Base-by-base conservation (phyloP, 1,284 basidiomycete genomes). In the Leccinum pachyderme region DNA sequence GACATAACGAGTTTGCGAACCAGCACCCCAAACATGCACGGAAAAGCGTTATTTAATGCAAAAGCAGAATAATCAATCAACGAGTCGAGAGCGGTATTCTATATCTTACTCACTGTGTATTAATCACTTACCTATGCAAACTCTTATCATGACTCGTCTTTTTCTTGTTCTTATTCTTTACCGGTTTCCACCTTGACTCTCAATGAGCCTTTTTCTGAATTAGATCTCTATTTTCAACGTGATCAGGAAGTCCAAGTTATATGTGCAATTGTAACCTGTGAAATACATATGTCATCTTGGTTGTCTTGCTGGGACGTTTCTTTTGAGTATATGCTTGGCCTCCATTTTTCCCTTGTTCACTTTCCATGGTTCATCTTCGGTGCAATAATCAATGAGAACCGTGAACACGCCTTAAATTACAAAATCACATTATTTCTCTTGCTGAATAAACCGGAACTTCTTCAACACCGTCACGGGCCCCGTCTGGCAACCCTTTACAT, bases 71-170 rank as follows among this genome's bases (percentile, higher is more conserved):
- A 41, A 41, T 22, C 62, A 65, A 63, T 63, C 50, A 6, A 32
- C 18, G 39, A 22, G 22, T 22, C 18, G 18, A 47, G 37, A 55
- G 49, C 46, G 62, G 52, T 66, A 66, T 60, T 64, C 28, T 41
- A 39, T 68, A 64, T 56, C 54, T 49, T 68, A 68, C 48, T 49
- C 51, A 49, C 47, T 24, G 45, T 64, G 63, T 64, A 64, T 62
- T 68, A 68, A 62, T 64, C 37, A 27, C 35, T 57, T 60, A 55
- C 57, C 54, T 48, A 64, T 64, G 66, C 61, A 58, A 62, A 51
- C 51, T 47, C 47, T 25, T 25, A 9, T 25, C 13, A 24, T 15
- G 39, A 48, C 24, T 39, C 27, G 37, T 39, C 18, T 39, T 0
- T 39, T 27, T 24, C 28, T 41, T 43, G 25, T 59, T 43, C 47